These are phyloP conservation scores for Cucurbita moschata DNA, from an alignment of 306 rosid genomes.

Conservation along the genomic window DNA sequence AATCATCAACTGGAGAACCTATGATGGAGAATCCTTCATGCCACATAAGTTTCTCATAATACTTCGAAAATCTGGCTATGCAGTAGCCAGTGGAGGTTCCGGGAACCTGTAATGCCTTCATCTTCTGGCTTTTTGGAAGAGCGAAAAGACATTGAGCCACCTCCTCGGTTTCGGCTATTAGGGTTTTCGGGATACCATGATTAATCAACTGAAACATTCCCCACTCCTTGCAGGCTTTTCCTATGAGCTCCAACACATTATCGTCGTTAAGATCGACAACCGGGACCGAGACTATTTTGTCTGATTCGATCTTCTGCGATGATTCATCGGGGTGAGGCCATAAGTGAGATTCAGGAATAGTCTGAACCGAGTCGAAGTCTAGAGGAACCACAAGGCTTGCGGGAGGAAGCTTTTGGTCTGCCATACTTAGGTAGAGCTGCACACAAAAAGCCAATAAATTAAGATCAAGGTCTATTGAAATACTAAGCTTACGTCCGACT, in stretches of 20 bases:
- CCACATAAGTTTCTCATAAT: constrained; percentile 26
- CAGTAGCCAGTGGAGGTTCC: constrained; percentile 29
- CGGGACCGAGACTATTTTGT: constrained; percentile 7
- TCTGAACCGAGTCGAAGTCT: neutral
- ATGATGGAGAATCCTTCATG: constrained; percentile 29
- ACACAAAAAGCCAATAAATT: no score
- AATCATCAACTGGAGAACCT: constrained; percentile 27
- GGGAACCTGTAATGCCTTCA: constrained; percentile 15
- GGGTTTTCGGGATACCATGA: constrained; percentile 22
- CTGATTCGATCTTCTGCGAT: neutral
- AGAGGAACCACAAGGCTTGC: neutral
- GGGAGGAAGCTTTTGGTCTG: neutral
- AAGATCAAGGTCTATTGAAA: no score
- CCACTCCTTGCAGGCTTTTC: constrained; percentile 26
- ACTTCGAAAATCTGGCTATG: constrained; percentile 12
- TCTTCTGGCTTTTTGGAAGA: constrained; percentile 25
- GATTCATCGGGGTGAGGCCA: neutral
- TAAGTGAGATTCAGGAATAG: neutral
- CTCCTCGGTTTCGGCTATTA: constrained; percentile 8
- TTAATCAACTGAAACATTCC: constrained; percentile 31
- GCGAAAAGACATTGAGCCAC: constrained; percentile 11
- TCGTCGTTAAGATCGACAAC: constrained; percentile 19
- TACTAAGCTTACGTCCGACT: no score
- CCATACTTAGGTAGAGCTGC: neutral
- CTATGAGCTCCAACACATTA: constrained; percentile 10